Base-by-base conservation (phyloP, 768 basidiomycete genomes). In the Tulasnella sp. region DNA sequence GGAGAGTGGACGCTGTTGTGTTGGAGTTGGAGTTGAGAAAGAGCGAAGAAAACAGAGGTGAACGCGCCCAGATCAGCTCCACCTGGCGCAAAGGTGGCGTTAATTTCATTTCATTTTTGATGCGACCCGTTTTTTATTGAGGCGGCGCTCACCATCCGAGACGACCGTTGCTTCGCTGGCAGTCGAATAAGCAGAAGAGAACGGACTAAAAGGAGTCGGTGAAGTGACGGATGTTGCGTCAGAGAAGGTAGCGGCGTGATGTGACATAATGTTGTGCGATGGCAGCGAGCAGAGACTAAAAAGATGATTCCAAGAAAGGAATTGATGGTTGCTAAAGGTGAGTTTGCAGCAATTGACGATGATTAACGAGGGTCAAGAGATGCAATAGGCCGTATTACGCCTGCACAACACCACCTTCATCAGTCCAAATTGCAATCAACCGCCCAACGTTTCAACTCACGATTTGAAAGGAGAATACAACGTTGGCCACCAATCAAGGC, bases 61-160 rank as follows among this genome's bases (percentile, higher is more conserved):
- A 63, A 63, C 29, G 62, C 62, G 38, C 62, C 62, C 23, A 63
- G 62, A 34, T 63, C 62, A 5, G 61, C 62, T 63, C 44, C 58
- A 43, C 53, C 59, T 63, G 50, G 47, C 13, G 5, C 5, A 41
- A 59, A 59, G 7, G 32, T 9, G 34, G 58, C 15, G 34, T 43
- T 38, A 43, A 15, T 9, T 15, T 45, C 45, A 41, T 27, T 34
- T 19, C 27, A 27, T 30, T 17, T n/a, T 19, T 19, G 2, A 7
- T 3, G 24, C 4, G 53, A 56, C 38, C 17, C 59, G 29, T 17
- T 13, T 13, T 27, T 4, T n/a, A 7, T n/a, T 21, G 24, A 23
- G 27, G 41, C 24, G 15, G n/a, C 29, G 26, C 62, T 56, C 42
- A 51, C 60, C 61, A 19, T 55, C 62, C 4, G 61, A 53, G 21